Conservation (phyloP, 352 stramenopile genomes). For the Phytophthora crassamura region DNA sequence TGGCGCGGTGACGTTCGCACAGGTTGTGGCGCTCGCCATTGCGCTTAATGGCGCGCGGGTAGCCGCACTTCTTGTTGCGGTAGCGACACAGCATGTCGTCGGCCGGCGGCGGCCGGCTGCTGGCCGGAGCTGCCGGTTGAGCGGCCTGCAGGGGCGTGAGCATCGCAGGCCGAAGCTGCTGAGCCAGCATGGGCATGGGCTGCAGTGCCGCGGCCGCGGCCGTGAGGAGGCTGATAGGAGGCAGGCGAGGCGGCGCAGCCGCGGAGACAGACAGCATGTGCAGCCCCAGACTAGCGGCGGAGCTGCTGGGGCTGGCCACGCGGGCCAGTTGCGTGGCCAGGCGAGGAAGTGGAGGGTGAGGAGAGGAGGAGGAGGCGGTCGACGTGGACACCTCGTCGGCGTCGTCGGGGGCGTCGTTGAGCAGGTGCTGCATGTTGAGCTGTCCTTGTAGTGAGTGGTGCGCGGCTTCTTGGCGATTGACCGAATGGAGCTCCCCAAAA, state of each 20-base stretch:
- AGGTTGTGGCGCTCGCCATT: slow-evolving; percentile 74
- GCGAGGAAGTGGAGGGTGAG: slow-evolving; percentile 22
- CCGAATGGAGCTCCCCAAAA: background rate
- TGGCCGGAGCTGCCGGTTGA: background rate
- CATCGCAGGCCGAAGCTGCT: slow-evolving; percentile 14
- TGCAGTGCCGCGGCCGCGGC: slow-evolving; percentile 45
- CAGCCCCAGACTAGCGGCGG: slow-evolving; percentile 30
- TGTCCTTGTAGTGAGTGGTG: slow-evolving; percentile 23
- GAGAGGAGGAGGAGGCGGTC: too few relatives aligned
- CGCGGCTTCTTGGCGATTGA: slow-evolving; percentile 33
- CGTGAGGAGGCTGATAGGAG: slow-evolving; percentile 60
- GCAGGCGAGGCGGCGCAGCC: slow-evolving; percentile 35
- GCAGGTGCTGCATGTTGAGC: slow-evolving; percentile 39
- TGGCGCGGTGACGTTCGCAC: slow-evolving; percentile 66
- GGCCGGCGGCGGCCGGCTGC: background rate
- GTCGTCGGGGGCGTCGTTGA: slow-evolving; percentile 35
- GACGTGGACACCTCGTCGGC: background rate
- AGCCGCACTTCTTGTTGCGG: slow-evolving; percentile 68
- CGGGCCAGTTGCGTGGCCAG: slow-evolving; percentile 29
- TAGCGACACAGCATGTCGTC: slow-evolving; percentile 61
- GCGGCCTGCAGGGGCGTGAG: background rate
- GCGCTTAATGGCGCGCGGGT: slow-evolving; percentile 68
- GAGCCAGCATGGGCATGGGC: slow-evolving; percentile 24
- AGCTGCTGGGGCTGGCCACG: slow-evolving; percentile 22
- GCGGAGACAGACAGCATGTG: slow-evolving; percentile 39